Evolutionary conservation across 192 early-diverging fungal genomes (phyloP).

Genomic region (Backusella liffmaniae): DNA sequence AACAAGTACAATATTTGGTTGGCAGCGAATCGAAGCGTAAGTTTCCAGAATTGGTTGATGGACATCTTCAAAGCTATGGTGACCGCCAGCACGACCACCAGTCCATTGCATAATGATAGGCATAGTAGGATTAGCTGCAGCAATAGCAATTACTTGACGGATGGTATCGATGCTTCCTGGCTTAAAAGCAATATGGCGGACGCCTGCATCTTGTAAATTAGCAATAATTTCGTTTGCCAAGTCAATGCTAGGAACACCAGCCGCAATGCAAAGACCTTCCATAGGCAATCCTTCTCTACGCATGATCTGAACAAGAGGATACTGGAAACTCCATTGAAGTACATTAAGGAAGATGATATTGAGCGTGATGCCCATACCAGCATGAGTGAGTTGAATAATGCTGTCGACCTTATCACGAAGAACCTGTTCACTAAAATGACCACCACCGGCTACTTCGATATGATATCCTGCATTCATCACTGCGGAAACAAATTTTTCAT

Average conservation of each 20-base stretch:
- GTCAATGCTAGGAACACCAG: slow-evolving; percentile 86
- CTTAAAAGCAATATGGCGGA: slow-evolving; percentile 86
- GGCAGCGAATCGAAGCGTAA: slow-evolving; percentile 79
- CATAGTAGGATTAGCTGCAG: slow-evolving; percentile 76
- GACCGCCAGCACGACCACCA: slow-evolving; percentile 93
- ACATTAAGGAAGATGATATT: slow-evolving; percentile 92
- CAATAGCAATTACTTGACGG: slow-evolving; percentile 72
- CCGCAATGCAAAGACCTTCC: slow-evolving; percentile 88
- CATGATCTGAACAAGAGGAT: slow-evolving; percentile 75
- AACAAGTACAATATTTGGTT: slow-evolving; percentile 79
- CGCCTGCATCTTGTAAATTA: slow-evolving; percentile 68
- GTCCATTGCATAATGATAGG: slow-evolving; percentile 96
- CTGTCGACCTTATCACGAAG: slow-evolving; percentile 68
- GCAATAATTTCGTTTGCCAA: slow-evolving; percentile 78
- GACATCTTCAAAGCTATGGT: slow-evolving; percentile 96
- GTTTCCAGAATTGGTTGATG: slow-evolving; percentile 88
- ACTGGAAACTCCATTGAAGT: slow-evolving; percentile 91
- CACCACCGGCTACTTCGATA: slow-evolving; percentile 88
- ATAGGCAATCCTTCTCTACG: slow-evolving; percentile 83
- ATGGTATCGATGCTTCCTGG: slow-evolving; percentile 80
- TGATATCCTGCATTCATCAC: slow-evolving; percentile 90
- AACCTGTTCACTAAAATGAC: slow-evolving; percentile 74
- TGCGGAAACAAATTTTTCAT: slow-evolving; percentile 80
- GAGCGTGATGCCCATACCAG: slow-evolving; percentile 86
- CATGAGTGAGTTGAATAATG: slow-evolving; percentile 68